phyloP scores from a whole-genome alignment of 106 monocot genomes.

The Hemerocallis citrina region DNA sequence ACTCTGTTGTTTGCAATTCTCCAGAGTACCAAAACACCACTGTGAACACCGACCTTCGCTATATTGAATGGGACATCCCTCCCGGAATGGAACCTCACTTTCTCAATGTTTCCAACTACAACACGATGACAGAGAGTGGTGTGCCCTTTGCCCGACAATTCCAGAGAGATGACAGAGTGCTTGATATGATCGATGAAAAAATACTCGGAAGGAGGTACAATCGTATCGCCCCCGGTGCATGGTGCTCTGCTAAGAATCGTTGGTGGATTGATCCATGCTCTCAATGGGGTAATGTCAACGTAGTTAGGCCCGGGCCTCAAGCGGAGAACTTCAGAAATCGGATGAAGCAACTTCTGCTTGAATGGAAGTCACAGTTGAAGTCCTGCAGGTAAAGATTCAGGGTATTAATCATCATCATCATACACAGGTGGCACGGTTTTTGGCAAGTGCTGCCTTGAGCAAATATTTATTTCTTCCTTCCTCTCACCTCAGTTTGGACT shows the following conservation, averaged over 20 bases:
- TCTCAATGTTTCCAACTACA: conserved; percentile 29
- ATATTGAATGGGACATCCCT: conserved; percentile 47
- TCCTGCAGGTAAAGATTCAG: conserved; percentile 15
- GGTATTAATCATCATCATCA: not conserved
- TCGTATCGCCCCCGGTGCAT: conserved; percentile 39
- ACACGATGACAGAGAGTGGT: conserved; percentile 25
- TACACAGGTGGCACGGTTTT: not conserved
- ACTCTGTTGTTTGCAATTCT: conserved; percentile 54
- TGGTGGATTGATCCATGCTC: conserved; percentile 48
- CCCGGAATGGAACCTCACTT: conserved; percentile 47
- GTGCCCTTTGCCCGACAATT: conserved; percentile 43
- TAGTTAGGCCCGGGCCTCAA: conserved; percentile 23
- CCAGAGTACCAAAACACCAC: conserved; percentile 45
- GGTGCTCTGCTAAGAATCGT: conserved; percentile 31
- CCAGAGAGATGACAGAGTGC: conserved; percentile 27
- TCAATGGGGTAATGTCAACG: conserved; percentile 43
- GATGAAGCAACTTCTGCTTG: conserved; percentile 16
- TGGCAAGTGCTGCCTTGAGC: not conserved
- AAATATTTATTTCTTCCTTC: not conserved
- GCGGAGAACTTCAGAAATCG: conserved; percentile 15
- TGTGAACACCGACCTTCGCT: conserved; percentile 43
- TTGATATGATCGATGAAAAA: conserved; percentile 39
- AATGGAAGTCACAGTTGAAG: conserved; percentile 13
- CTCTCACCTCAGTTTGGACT: not conserved
- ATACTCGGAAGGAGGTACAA: conserved; percentile 23